Conservation (phyloP, 306 rosid genomes). For the Sophora flavescens region DNA sequence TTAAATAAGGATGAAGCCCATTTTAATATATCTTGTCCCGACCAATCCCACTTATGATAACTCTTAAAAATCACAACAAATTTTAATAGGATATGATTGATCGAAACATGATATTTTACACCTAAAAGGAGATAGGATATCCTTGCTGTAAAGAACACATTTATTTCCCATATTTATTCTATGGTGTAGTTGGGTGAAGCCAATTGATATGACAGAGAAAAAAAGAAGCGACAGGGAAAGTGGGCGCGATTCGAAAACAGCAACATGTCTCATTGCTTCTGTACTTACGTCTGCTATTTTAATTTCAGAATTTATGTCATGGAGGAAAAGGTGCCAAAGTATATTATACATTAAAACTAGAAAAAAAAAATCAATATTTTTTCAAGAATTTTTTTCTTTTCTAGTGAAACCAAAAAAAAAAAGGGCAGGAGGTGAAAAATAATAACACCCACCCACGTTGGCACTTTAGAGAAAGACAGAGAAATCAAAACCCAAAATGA, state of each 20-base stretch:
- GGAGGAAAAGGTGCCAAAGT: conserved; percentile 52
- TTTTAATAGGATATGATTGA: too few species aligned
- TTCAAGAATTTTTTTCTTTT: background rate
- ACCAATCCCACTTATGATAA: too few species aligned
- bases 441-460: conserved; percentile 21
- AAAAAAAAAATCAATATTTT: background rate
- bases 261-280: conserved; percentile 58
- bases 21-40: too few species aligned
- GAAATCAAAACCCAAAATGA: conserved; percentile 55
- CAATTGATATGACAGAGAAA: conserved; percentile 51
- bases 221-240: conserved; percentile 36
- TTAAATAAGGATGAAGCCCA: too few species aligned
- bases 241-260: conserved; percentile 54
- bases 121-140: too few species aligned
- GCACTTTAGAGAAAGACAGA: too few species aligned
- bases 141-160: conserved; percentile 20
- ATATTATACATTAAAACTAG: background rate
- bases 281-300: conserved; percentile 57
- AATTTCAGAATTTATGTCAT: conserved; percentile 60
- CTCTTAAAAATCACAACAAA: too few species aligned
- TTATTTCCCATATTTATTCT: conserved; percentile 49
- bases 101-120: too few species aligned
- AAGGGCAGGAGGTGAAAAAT: background rate
- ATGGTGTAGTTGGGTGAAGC: conserved; percentile 54
- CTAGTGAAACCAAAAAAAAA: background rate